Evolutionary conservation across 2,329 filamentous ascomycete genomes (phyloP), one percentile per base, ranked within the genome.

Genomic region (Magnaporthales sp.): DNA sequence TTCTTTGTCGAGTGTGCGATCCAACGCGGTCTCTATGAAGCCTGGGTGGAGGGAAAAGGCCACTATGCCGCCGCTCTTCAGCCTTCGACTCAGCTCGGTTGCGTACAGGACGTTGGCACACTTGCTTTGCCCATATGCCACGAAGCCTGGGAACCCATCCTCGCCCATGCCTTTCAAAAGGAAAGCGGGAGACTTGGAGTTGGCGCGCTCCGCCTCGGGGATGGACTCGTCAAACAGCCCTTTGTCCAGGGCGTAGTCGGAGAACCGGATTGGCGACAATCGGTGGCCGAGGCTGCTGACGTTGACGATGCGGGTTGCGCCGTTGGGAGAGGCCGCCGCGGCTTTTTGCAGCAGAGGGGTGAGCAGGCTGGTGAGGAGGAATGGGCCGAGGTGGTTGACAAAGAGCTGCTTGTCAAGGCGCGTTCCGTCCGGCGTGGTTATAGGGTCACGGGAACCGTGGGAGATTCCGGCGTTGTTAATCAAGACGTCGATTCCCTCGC

Each of bases 101-200:
- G 74, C 72, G 68, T 80, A 79, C 62, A 81, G 72, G 11, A 83
- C 78, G 58, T 82, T 80, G 4, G 81, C 80, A 3, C 79, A 78
- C 70, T 84, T 84, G 62, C 78, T 80, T 69, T 83, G 80, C 0
- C 75, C 78, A 67, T 84, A 84, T 10, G 75, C 80, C 1, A 74
- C 70, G 75, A 80, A 81, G 1, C 69, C 69, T 0, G 73, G 71
- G 58, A 72, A 75, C 22, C 51, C 64, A 19, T 65, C 63, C 9
- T 60, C 29, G 30, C 71, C 72, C 26, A 71, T 71, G 1, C 67
- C 62, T 1, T 63, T 56, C 0, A 61, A 30, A 11, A 65, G 29
- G 1, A 70, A 66, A 1, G 69, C 66, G 0, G 62, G 56, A 1
- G 67, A 27, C 3, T 62, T 64, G 0, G n/a, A 24, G 1, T 58